Conservation (phyloP, 495 filamentous ascomycete genomes). For the Hypoxylon crocopeplum region DNA sequence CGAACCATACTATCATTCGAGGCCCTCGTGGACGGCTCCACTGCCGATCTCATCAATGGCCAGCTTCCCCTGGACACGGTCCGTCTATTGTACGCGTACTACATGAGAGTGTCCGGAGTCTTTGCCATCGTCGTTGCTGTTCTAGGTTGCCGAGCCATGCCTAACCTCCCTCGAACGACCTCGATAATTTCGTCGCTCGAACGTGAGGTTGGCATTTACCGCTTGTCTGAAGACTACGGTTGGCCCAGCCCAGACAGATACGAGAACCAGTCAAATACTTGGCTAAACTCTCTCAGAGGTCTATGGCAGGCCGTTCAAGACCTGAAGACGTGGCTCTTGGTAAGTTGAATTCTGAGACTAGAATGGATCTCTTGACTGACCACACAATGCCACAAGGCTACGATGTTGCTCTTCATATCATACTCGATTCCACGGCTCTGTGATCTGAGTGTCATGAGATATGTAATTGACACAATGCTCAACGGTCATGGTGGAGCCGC, state of each 20-base stretch:
- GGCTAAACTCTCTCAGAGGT: background rate
- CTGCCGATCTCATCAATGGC: no score
- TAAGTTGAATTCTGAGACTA: background rate
- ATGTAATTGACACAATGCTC: background rate
- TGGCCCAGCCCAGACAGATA: background rate
- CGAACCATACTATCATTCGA: background rate
- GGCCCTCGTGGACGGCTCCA: background rate
- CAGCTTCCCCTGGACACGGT: background rate
- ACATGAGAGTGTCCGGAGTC: background rate
- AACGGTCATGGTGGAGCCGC: background rate
- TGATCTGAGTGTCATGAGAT: background rate
- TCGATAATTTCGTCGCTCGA: background rate
- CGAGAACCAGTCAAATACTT: background rate
- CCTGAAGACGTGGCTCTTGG: constrained; percentile 3
- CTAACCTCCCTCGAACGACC: constrained; percentile 17
- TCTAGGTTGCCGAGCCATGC: background rate
- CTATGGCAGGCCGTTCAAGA: background rate
- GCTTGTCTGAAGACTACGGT: constrained; percentile 1
- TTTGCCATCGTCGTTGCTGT: background rate
- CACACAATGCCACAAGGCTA: background rate
- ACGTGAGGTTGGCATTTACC: background rate
- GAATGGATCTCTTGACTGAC: background rate
- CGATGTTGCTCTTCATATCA: background rate
- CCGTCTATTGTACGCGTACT: background rate
- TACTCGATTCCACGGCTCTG: background rate